phyloP scores from a whole-genome alignment of 1,284 basidiomycete species.

The Ustilago trichophora region DNA sequence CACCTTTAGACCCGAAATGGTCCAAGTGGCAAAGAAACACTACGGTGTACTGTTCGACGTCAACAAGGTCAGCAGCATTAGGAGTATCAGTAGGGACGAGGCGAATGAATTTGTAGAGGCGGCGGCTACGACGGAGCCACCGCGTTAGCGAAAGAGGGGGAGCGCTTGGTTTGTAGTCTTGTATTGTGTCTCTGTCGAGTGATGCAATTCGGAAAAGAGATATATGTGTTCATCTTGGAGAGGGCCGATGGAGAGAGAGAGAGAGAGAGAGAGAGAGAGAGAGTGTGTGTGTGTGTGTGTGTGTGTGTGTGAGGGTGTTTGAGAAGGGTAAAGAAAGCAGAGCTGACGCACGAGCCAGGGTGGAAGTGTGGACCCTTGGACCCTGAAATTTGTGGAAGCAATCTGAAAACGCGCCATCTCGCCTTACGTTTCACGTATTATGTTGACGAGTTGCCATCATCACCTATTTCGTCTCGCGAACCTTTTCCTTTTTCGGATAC shows the following conservation, averaged over 20 bases:
- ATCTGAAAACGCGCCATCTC: conserved; percentile 3
- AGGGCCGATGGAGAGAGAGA: too few relatives aligned
- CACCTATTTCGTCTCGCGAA: not conserved
- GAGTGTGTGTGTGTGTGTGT: too few relatives aligned
- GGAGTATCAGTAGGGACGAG: conserved; percentile 81
- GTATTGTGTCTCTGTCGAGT: not conserved
- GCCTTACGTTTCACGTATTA: too few relatives aligned
- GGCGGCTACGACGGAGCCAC: too few relatives aligned
- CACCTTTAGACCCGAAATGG: conserved; percentile 97
- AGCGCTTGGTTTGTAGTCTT: too few relatives aligned
- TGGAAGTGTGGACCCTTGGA: conserved; percentile 18
- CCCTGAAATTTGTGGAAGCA: not conserved
- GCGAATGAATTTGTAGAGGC: conserved; percentile 86
- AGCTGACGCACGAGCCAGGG: too few relatives aligned
- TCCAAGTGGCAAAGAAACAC: conserved; percentile 91
- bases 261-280: too few relatives aligned
- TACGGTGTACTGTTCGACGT: conserved; percentile 99
- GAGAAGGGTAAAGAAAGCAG: not conserved
- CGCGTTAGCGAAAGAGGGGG: conserved; percentile 8
- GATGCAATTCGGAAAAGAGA: not conserved
- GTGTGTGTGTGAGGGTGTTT: not conserved
- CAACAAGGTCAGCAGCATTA: conserved; percentile 84
- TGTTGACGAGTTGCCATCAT: too few relatives aligned
- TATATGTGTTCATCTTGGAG: not conserved
- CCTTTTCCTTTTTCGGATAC: not conserved